Percentiles rank a stretch among this genome's conserved stretches.
Evolutionary conservation across 805 yeast genomes (phyloP).

Genomic region (Lipomyces anomalus): DNA sequence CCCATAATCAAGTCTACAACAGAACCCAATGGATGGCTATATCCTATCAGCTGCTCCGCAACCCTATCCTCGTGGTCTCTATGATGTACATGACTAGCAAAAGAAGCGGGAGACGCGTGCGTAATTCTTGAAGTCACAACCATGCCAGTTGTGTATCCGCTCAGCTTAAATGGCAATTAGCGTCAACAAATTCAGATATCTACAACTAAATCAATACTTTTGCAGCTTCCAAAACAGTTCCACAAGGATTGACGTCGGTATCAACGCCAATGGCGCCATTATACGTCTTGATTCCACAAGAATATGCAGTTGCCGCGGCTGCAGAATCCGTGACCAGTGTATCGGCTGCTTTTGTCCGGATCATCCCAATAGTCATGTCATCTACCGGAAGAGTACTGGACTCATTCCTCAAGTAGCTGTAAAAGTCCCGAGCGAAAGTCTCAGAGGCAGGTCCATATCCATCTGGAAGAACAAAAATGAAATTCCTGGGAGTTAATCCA

Average conservation of each 20-base stretch:
- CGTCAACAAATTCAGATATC: background rate
- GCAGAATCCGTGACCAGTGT: slow-evolving; percentile 90
- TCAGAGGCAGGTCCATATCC: slow-evolving; percentile 27
- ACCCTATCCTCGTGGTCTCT: slow-evolving; percentile 78
- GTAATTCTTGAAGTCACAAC: slow-evolving; percentile 91
- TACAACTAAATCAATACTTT: slow-evolving; percentile 35
- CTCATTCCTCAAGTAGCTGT: slow-evolving; percentile 12
- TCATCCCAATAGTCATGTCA: slow-evolving; percentile 68
- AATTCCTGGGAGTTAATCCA: slow-evolving; percentile 15
- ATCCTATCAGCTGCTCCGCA: slow-evolving; percentile 81
- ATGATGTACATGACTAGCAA: slow-evolving; percentile 70
- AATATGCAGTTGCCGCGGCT: slow-evolving; percentile 93
- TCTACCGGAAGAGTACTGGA: slow-evolving; percentile 40
- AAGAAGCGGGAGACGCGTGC: slow-evolving; percentile 93
- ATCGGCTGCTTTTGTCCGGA: slow-evolving; percentile 72
- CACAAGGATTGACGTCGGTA: slow-evolving; percentile 66
- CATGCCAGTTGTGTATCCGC: slow-evolving; percentile 78
- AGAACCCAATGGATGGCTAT: slow-evolving; percentile 65
- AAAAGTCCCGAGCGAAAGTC: slow-evolving; percentile 21
- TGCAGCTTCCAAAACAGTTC: slow-evolving; percentile 82
- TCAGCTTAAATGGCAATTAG: slow-evolving; percentile 30
- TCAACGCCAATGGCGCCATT: slow-evolving; percentile 91
- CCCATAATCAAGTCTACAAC: slow-evolving; percentile 81
- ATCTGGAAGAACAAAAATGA: slow-evolving; percentile 19
- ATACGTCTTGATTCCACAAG: slow-evolving; percentile 76